Conservation (phyloP, 306 rosid genomes). For the Rubus idaeus region DNA sequence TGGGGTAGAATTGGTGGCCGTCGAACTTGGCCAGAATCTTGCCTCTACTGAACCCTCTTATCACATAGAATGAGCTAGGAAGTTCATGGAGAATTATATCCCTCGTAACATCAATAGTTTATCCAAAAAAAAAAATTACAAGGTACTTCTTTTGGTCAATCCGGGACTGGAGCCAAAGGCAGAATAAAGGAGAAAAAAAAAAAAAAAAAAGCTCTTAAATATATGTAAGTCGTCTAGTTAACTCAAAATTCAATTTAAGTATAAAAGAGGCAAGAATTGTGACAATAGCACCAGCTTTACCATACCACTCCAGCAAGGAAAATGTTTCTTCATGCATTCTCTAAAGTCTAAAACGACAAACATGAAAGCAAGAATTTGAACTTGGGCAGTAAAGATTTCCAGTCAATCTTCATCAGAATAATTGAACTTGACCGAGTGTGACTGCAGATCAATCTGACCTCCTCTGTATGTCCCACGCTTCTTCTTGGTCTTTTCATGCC, state of each 20-base stretch:
- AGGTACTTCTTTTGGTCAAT: not conserved
- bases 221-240: not conserved
- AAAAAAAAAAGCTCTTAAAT: not conserved
- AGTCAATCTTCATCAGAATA: conserved; percentile 75
- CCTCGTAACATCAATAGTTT: not conserved
- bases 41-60: not conserved
- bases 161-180: not conserved
- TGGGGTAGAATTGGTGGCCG: not conserved
- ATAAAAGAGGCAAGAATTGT: not conserved
- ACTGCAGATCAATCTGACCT: conserved; percentile 75
- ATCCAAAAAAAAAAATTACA: not conserved
- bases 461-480: conserved; percentile 93
- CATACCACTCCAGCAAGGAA: not conserved
- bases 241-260: not conserved
- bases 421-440: conserved; percentile 84
- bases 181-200: not conserved
- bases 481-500: conserved; percentile 98
- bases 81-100: not conserved
- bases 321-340: not conserved
- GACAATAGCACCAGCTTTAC: not conserved
- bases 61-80: not conserved
- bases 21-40: not conserved
- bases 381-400: not conserved
- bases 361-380: not conserved
- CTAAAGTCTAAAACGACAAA: not conserved